Evolutionary conservation across 1,284 basidiomycete species (phyloP).

Genomic region (Amylostereum areolatum): DNA sequence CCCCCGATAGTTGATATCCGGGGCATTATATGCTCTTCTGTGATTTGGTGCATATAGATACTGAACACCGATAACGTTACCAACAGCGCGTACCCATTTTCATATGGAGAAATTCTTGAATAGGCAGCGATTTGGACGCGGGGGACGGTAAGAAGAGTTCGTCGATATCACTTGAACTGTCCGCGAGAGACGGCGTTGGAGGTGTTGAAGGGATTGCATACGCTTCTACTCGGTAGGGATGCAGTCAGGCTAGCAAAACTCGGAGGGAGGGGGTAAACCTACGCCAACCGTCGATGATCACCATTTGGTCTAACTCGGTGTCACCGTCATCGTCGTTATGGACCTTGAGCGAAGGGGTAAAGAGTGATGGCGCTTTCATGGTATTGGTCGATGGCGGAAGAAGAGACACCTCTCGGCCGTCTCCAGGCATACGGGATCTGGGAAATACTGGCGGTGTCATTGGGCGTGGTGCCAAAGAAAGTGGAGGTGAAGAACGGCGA

Average conservation of each 20-base stretch:
- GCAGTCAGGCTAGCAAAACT: background rate
- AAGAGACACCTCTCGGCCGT: too few species aligned
- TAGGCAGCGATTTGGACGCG: background rate
- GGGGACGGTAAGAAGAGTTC: slow-evolving; percentile 4
- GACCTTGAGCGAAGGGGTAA: background rate
- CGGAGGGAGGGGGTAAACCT: background rate
- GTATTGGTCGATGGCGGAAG: background rate
- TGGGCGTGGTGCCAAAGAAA: background rate
- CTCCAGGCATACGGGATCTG: background rate
- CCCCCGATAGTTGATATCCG: background rate
- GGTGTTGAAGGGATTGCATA: slow-evolving; percentile 3
- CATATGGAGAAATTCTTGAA: slow-evolving; percentile 1
- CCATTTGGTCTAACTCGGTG: background rate
- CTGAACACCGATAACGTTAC: background rate
- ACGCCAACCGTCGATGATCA: slow-evolving; percentile 3
- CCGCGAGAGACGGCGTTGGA: slow-evolving; percentile 2
- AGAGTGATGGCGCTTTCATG: background rate
- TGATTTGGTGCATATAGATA: background rate
- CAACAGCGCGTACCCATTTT: slow-evolving; percentile 8
- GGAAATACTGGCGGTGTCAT: background rate
- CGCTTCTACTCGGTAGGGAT: background rate
- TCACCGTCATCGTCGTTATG: background rate
- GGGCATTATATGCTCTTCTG: background rate
- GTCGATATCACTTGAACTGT: slow-evolving; percentile 1
- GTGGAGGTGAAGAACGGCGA: background rate